These are phyloP conservation scores for Mortierella sp. DNA, from an alignment of 371 early-diverging fungal genomes.

Conservation along the genomic window DNA sequence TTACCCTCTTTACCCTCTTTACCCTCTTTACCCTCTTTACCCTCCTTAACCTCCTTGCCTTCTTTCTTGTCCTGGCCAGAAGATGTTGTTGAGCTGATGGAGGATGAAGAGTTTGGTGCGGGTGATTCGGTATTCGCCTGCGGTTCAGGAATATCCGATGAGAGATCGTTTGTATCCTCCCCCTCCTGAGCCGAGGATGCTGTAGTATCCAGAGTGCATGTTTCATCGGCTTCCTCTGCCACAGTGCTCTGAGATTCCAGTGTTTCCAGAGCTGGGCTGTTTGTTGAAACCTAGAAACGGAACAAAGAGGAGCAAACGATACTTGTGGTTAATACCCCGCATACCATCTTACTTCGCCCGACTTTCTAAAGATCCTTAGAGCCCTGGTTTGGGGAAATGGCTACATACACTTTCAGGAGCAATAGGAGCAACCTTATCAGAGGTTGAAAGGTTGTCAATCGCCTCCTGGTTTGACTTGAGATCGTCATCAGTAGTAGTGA, in stretches of 20 bases:
- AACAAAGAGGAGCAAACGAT: background rate
- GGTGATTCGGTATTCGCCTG: constrained; percentile 7
- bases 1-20: no score
- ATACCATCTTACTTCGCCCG: no score
- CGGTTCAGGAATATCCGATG: background rate
- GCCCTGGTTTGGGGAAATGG: no score
- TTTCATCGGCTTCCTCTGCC: constrained; percentile 1
- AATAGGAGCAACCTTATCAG: no score
- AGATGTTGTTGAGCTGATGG: constrained; percentile 10
- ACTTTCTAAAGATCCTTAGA: no score
- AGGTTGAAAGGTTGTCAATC: no score
- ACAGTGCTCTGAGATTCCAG: background rate
- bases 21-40: no score
- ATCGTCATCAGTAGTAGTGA: no score
- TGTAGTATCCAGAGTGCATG: background rate
- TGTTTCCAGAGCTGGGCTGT: background rate
- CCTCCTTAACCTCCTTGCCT: no score
- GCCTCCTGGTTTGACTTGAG: no score
- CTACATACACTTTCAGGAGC: no score
- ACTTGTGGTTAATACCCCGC: background rate
- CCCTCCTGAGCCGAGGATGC: background rate
- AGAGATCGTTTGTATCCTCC: background rate
- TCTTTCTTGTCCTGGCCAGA: constrained; percentile 11
- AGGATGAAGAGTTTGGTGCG: constrained; percentile 3
- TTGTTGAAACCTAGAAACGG: background rate